Base-by-base conservation (phyloP, 306 rosid species). In the Trifolium pratense region DNA sequence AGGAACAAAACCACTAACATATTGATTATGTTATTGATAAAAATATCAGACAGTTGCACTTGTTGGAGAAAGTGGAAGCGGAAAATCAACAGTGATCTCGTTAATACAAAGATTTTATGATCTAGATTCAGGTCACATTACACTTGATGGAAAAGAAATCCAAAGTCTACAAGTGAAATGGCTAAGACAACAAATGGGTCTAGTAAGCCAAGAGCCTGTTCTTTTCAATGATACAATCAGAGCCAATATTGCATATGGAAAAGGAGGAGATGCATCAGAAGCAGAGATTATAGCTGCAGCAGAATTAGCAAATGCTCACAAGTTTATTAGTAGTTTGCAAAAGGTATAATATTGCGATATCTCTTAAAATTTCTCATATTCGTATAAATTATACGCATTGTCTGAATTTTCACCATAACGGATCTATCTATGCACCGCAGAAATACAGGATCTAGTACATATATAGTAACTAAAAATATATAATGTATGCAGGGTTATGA, bases 61-160 rank as follows among this genome's bases (percentile, higher is more conserved):
- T 15, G 92, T 89, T 32, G 92, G 95, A 62, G 91, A 89, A 85
- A 85, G 95, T 76, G 92, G 95, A 56, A 79, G 91, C 70, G 95
- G 95, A 52, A 89, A 89, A 65, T 89, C 92, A 25, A 89, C 90
- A 8, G 84, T 82, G 5, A 53, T 89, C 58, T 80, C 90, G 23
- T 46, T 89, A 48, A 31, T 89, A 46, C 88, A 85, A 32, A 89
- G 95, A 60, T 89, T 87, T 68, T 87, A 89, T n/a, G n/a, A n/a
- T n/a, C n/a, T n/a, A n/a, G n/a, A n/a, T n/a, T n/a, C n/a, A n/a
- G n/a, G n/a, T n/a, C n/a, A n/a, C n/a, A n/a, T n/a, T n/a, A n/a
- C n/a, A n/a, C n/a, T n/a, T n/a, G n/a, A n/a, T n/a, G n/a, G n/a
- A n/a, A n/a, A n/a, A n/a, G n/a, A n/a, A n/a, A n/a, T n/a, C n/a